phyloP scores from a whole-genome alignment of 108 stramenopile species.

The Nannochloropsis salina region DNA sequence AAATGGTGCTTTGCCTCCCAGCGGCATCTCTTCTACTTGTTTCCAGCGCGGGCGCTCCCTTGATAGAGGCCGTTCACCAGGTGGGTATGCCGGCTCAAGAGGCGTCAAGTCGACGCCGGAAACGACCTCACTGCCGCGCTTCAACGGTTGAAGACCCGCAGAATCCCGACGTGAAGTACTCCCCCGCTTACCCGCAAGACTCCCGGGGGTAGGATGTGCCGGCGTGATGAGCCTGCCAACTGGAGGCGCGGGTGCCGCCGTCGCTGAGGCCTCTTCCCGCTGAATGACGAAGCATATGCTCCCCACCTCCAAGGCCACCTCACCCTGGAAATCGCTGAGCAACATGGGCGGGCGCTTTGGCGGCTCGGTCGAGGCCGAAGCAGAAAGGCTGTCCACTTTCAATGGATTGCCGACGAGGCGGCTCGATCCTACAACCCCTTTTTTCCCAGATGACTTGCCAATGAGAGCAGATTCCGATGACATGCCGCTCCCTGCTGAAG shows the following conservation, averaged over 20 bases:
- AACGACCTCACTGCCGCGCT: too few relatives aligned
- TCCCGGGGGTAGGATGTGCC: too few relatives aligned
- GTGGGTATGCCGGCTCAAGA: too few relatives aligned
- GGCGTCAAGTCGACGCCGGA: too few relatives aligned
- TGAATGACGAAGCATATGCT: slow-evolving; percentile 5
- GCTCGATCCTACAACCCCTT: not conserved
- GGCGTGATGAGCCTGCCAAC: not conserved
- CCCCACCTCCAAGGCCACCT: not conserved
- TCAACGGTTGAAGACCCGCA: too few relatives aligned
- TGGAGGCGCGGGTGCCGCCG: not conserved
- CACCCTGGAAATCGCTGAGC: not conserved
- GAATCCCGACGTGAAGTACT: too few relatives aligned
- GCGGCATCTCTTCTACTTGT: too few relatives aligned
- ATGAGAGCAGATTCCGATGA: not conserved
- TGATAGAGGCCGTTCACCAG: too few relatives aligned
- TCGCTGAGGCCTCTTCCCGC: not conserved
- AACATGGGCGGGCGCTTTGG: not conserved
- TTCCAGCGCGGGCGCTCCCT: too few relatives aligned
- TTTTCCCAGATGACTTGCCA: not conserved
- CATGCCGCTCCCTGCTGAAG: not conserved
- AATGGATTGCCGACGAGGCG: not conserved
- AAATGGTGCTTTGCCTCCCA: too few relatives aligned
- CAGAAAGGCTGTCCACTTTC: not conserved
- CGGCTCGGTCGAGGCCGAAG: not conserved
- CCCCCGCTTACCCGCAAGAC: too few relatives aligned